These are phyloP conservation scores for Hypoxylon rickii DNA, from an alignment of 495 filamentous ascomycete species.

Conservation along the genomic window DNA sequence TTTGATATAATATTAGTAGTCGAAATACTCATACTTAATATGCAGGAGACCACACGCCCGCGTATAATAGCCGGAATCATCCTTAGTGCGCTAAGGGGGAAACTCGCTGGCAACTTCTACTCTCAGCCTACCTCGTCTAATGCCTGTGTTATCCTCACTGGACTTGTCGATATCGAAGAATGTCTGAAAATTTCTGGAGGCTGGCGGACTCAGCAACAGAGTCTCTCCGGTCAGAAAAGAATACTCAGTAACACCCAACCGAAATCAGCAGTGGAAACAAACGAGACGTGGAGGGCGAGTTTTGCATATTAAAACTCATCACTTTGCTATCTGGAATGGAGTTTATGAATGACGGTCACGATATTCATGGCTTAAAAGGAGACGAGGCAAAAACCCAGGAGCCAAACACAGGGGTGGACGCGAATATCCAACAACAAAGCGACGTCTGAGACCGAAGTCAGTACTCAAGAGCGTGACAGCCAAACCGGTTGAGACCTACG, in stretches of 20 bases:
- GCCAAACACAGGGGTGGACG: not conserved
- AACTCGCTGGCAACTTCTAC: not conserved
- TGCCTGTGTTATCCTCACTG: too few species aligned
- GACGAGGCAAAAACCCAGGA: not conserved
- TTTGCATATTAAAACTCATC: too few species aligned
- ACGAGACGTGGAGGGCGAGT: too few species aligned
- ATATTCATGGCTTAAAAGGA: not conserved
- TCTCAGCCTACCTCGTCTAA: not conserved
- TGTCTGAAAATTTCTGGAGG: too few species aligned
- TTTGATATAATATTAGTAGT: constrained; percentile 45
- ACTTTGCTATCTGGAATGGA: not conserved
- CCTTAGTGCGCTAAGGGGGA: not conserved
- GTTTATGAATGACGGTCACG: not conserved
- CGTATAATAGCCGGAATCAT: constrained; percentile 59
- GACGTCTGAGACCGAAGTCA: not conserved
- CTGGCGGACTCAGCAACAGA: too few species aligned
- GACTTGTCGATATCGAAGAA: too few species aligned
- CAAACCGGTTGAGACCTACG: not conserved
- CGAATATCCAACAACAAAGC: not conserved
- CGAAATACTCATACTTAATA: constrained; percentile 33
- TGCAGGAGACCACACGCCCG: constrained; percentile 69
- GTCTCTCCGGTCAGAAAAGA: too few species aligned
- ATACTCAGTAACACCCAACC: too few species aligned
- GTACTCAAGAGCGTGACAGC: not conserved
- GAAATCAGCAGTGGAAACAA: too few species aligned